Evolutionary conservation across 352 stramenopile genomes (phyloP).

Genomic region (Plasmopara halstedii): DNA sequence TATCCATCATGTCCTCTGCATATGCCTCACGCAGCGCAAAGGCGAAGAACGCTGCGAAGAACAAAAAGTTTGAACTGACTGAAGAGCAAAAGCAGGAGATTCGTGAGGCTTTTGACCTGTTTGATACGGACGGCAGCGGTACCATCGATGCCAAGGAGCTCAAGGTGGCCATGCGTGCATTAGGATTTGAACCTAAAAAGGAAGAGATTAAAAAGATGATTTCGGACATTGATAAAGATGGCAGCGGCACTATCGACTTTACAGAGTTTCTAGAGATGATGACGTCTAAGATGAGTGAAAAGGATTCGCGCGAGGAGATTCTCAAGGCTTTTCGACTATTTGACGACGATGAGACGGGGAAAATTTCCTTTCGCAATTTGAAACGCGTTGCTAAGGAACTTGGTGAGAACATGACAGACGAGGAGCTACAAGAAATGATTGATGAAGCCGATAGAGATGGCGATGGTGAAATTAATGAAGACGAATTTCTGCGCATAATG

Average conservation of each 20-base stretch:
- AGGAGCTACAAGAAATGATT: conserved; percentile 98
- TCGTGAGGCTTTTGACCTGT: conserved; percentile 94
- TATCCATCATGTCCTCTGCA: conserved; percentile 47
- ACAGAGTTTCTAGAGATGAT: conserved; percentile 98
- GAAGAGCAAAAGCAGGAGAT: conserved; percentile 95
- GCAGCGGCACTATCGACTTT: conserved; percentile 93
- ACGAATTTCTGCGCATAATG: conserved; percentile 97
- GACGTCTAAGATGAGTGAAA: conserved; percentile 96
- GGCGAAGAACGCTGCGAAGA: conserved; percentile 65
- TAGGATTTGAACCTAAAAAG: conserved; percentile 97
- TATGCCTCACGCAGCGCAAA: conserved; percentile 63
- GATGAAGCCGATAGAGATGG: conserved; percentile 93
- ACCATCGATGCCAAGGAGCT: conserved; percentile 95
- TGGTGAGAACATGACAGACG: conserved; percentile 96
- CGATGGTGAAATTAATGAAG: conserved; percentile 94
- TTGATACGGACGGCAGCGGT: conserved; percentile 94
- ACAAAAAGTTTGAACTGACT: conserved; percentile 84
- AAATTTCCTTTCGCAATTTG: conserved; percentile 96
- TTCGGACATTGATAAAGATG: conserved; percentile 94
- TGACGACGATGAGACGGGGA: conserved; percentile 95
- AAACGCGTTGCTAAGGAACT: conserved; percentile 96
- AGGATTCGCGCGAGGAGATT: conserved; percentile 95
- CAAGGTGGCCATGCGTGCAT: conserved; percentile 93
- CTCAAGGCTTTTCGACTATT: conserved; percentile 97
- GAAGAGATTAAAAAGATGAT: conserved; percentile 98